Conservation (phyloP, 805 yeast species). For the Tetrapisispora pingtungensis region DNA sequence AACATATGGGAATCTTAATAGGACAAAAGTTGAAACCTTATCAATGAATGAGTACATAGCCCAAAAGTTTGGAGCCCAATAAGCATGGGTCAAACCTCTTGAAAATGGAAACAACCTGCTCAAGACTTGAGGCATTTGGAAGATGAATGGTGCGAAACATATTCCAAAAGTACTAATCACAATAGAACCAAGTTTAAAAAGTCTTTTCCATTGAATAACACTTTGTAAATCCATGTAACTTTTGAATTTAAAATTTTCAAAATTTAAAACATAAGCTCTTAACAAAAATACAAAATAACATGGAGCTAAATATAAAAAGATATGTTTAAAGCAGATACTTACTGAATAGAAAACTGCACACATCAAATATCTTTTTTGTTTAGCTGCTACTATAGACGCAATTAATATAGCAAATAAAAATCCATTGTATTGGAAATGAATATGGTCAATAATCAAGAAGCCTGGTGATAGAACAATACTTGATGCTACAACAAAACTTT, state of each 20-base stretch:
- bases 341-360: constrained; percentile 65
- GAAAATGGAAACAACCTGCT: constrained; percentile 82
- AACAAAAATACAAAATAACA: constrained; percentile 77
- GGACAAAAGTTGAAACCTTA: constrained; percentile 44
- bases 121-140: constrained; percentile 55
- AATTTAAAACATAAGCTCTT: constrained; percentile 56
- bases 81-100: constrained; percentile 92
- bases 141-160: constrained; percentile 74
- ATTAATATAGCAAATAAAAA: constrained; percentile 80
- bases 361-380: constrained; percentile 42
- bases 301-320: constrained; percentile 86
- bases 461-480: constrained; percentile 86
- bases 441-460: constrained; percentile 80
- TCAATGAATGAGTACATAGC: constrained; percentile 83
- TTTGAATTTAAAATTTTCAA: constrained; percentile 25
- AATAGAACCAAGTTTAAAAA: constrained; percentile 50
- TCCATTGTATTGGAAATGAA: constrained; percentile 95
- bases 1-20: constrained; percentile 34
- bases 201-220: constrained; percentile 43
- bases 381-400: constrained; percentile 62
- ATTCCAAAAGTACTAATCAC: constrained; percentile 51
- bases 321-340: constrained; percentile 87
- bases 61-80: constrained; percentile 99
- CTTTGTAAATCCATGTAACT: constrained; percentile 27
- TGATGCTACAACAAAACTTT: constrained; percentile 64